Evolutionary conservation across 139 green algal genomes (phyloP).

Genomic region (Coelastrella sp.): DNA sequence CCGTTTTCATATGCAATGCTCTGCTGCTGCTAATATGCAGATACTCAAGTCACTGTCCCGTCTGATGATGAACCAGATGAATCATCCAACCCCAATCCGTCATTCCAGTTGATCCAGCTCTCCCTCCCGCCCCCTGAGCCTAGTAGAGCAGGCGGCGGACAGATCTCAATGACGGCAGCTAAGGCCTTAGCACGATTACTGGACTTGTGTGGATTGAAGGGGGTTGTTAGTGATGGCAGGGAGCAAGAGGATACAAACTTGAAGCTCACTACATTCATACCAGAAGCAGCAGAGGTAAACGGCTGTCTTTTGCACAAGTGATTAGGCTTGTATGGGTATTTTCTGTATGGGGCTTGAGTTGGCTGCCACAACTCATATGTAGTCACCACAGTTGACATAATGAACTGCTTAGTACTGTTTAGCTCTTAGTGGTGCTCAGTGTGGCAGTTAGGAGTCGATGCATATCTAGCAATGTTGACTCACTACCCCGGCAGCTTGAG

Average conservation of each 20-base stretch:
- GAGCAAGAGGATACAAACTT: background rate
- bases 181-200: constrained; percentile 28
- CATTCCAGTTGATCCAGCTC: constrained; percentile 29
- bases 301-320: background rate
- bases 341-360: too few relatives aligned
- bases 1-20: background rate
- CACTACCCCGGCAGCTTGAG: too few relatives aligned
- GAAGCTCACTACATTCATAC: constrained; percentile 33
- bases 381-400: too few relatives aligned
- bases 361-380: too few relatives aligned
- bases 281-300: constrained; percentile 44
- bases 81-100: background rate
- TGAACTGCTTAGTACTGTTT: too few relatives aligned
- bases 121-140: constrained; percentile 33
- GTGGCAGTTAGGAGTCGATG: too few relatives aligned
- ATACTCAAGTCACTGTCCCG: background rate
- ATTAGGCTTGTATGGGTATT: background rate
- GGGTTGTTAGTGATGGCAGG: background rate
- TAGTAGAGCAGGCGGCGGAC: background rate
- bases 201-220: constrained; percentile 12
- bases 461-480: too few relatives aligned
- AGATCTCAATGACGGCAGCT: background rate
- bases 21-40: background rate
- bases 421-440: too few relatives aligned
- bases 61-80: background rate